These are phyloP conservation scores for Porogramme epimiltina DNA, from an alignment of 1,284 basidiomycete species.

Conservation along the genomic window DNA sequence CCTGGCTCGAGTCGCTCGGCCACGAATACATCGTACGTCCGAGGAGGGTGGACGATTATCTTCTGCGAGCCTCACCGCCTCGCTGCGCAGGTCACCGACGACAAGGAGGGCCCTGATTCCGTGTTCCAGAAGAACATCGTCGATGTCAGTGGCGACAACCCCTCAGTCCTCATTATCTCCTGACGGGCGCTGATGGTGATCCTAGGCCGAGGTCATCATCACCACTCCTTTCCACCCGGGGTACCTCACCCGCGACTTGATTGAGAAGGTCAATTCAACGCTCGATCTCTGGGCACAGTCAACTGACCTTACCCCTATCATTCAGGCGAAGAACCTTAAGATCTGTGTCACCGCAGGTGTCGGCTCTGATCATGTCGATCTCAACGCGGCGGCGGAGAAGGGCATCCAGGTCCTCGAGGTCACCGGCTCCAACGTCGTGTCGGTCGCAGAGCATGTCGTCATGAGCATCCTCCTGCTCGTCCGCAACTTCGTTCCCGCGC, in stretches of 20 bases:
- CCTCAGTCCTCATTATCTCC: not conserved
- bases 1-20: slow-evolving; percentile 76
- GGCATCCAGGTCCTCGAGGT: slow-evolving; percentile 66
- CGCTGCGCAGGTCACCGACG: slow-evolving; percentile 68
- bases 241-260: slow-evolving; percentile 83
- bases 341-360: slow-evolving; percentile 94
- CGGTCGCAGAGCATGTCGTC: slow-evolving; percentile 91
- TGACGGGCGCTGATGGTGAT: not conserved
- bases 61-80: slow-evolving; percentile 16
- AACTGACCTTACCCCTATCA: not conserved
- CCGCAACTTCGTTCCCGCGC: slow-evolving; percentile 84
- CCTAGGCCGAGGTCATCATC: slow-evolving; percentile 72
- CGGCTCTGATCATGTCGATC: slow-evolving; percentile 92
- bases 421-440: slow-evolving; percentile 71
- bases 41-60: not conserved
- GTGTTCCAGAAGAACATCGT: slow-evolving; percentile 88
- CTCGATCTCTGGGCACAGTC: not conserved
- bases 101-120: slow-evolving; percentile 87
- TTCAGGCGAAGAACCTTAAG: slow-evolving; percentile 87
- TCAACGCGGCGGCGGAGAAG: slow-evolving; percentile 85
- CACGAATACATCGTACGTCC: slow-evolving; percentile 71
- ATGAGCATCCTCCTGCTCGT: slow-evolving; percentile 86
- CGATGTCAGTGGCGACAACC: slow-evolving; percentile 57
- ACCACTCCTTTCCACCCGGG: slow-evolving; percentile 94
- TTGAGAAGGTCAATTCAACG: slow-evolving; percentile 42